Conservation (phyloP, 352 stramenopile genomes). For the Pythium folliculosum region DNA sequence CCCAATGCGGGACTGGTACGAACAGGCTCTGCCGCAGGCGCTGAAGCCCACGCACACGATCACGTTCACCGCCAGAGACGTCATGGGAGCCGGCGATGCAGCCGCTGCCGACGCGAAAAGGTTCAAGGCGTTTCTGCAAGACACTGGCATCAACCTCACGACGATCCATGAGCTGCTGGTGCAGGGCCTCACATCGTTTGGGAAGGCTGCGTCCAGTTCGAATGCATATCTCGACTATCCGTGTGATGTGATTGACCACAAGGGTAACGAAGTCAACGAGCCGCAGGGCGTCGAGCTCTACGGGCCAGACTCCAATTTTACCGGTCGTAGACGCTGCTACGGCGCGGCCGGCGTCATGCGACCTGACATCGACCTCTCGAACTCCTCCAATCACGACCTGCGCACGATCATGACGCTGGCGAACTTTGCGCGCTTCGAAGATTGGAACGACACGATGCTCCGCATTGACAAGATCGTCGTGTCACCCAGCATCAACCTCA, state of each 20-base stretch:
- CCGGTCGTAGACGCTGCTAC: no score
- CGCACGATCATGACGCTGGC: background rate
- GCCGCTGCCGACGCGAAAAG: background rate
- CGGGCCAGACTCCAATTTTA: no score
- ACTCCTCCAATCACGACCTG: no score
- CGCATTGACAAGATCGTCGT: slow-evolving; percentile 34
- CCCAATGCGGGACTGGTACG: slow-evolving; percentile 37
- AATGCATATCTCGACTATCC: slow-evolving; percentile 36
- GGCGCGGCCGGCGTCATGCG: no score
- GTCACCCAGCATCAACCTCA: slow-evolving; percentile 35
- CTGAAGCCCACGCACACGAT: slow-evolving; percentile 19
- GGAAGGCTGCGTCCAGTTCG: slow-evolving; percentile 34
- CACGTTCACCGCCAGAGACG: slow-evolving; percentile 16
- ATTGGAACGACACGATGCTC: slow-evolving; percentile 25
- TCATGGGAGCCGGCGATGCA: background rate
- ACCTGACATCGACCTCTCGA: no score
- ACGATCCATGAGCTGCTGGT: slow-evolving; percentile 41
- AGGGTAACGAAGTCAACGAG: background rate
- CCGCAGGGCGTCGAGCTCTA: no score
- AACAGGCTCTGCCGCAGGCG: slow-evolving; percentile 32
- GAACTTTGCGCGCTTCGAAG: background rate
- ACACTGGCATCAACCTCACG: slow-evolving; percentile 21
- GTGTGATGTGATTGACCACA: slow-evolving; percentile 32
- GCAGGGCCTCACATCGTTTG: slow-evolving; percentile 37
- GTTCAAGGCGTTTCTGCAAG: slow-evolving; percentile 24